Evolutionary conservation across 1,284 basidiomycete species (phyloP).

Genomic region (Cutaneotrichosporon arboriforme): DNA sequence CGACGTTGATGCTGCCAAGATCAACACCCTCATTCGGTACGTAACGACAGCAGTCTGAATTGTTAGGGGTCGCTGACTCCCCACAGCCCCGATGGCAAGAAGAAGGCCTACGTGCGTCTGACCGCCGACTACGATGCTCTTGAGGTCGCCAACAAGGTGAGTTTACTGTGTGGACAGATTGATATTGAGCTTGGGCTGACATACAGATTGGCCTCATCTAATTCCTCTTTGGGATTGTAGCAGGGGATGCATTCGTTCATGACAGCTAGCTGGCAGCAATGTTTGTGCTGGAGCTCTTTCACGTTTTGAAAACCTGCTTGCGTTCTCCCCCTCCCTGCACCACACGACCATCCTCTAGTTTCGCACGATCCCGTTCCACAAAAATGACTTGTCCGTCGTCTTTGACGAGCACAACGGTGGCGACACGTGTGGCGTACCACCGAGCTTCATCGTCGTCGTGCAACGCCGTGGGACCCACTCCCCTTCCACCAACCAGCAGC

Average conservation of each 20-base stretch:
- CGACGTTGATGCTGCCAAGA: slow-evolving; percentile 90
- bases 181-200: slow-evolving; percentile 6
- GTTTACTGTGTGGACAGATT: slow-evolving; percentile 30
- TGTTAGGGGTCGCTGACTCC: background rate
- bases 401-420: slow-evolving; percentile 41
- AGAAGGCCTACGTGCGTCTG: slow-evolving; percentile 97
- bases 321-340: background rate
- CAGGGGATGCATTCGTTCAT: slow-evolving; percentile 21
- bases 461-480: background rate
- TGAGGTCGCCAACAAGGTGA: slow-evolving; percentile 97
- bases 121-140: slow-evolving; percentile 94
- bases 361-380: slow-evolving; percentile 40
- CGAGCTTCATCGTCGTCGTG: slow-evolving; percentile 1
- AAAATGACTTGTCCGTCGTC: slow-evolving; percentile 38
- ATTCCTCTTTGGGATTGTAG: slow-evolving; percentile 19
- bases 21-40: slow-evolving; percentile 96
- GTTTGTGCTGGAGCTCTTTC: background rate
- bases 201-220: slow-evolving; percentile 50
- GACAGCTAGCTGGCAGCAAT: slow-evolving; percentile 8
- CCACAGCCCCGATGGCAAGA: slow-evolving; percentile 91
- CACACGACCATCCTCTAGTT: slow-evolving; percentile 26
- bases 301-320: background rate
- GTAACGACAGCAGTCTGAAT: slow-evolving; percentile 29
- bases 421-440: slow-evolving; percentile 44
- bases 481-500: slow-evolving; percentile 15